phyloP scores from a whole-genome alignment of 1,284 basidiomycete genomes.

The Vanrija sp. region DNA sequence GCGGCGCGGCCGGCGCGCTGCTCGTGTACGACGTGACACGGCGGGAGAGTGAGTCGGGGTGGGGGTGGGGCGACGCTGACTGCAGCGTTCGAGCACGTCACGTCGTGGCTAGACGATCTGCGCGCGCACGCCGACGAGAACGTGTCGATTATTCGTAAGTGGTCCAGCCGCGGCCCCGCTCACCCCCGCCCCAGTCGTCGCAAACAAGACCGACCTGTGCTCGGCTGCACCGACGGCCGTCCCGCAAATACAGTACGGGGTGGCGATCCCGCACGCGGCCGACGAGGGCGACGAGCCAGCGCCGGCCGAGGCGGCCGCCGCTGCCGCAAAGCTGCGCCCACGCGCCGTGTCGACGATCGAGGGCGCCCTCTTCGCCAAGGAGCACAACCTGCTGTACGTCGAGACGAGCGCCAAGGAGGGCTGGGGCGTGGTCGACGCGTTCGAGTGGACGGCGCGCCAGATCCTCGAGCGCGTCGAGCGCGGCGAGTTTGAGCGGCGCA shows the following conservation, averaged over 20 bases:
- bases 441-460: constrained; percentile 44
- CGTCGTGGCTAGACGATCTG: constrained; percentile 42
- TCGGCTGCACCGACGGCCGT: constrained; percentile 20
- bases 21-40: constrained; percentile 94
- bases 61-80: background rate
- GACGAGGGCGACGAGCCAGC: background rate
- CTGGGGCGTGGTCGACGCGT: constrained; percentile 43
- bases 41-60: constrained; percentile 46
- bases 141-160: constrained; percentile 41
- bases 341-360: constrained; percentile 32
- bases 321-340: constrained; percentile 15
- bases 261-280: constrained; percentile 20
- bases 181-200: constrained; percentile 43
- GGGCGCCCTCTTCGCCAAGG: constrained; percentile 37
- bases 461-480: constrained; percentile 32
- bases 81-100: constrained; percentile 43
- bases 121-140: constrained; percentile 42
- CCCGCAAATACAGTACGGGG: constrained; percentile 30
- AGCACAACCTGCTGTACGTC: constrained; percentile 41
- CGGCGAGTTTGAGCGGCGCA: constrained; percentile 26
- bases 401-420: constrained; percentile 46
- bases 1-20: constrained; percentile 86
- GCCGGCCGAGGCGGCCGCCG: background rate
- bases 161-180: no score
- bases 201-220: constrained; percentile 46